Percentiles rank a stretch among this genome's conserved stretches.
Conservation (phyloP, 225 moss, liverwort and hornwort genomes). For the Marchantia polymorpha region DNA sequence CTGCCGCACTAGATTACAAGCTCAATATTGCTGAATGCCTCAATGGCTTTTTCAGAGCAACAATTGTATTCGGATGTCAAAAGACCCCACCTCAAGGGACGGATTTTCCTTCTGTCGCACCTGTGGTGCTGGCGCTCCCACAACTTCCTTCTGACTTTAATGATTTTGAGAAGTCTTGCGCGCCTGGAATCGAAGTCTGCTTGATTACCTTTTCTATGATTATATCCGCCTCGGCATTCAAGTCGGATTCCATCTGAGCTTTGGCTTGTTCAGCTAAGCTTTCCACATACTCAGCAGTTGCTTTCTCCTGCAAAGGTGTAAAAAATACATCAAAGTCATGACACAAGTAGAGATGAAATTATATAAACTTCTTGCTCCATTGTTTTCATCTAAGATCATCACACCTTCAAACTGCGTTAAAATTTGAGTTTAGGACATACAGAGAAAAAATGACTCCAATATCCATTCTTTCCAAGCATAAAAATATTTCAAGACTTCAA, state of each 20-base stretch:
- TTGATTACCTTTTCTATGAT: conserved; percentile 28
- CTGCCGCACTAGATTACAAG: neutral
- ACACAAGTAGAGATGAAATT: no score
- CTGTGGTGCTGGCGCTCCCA: neutral
- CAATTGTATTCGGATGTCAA: neutral
- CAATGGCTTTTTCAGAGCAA: neutral
- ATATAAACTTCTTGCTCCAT: no score
- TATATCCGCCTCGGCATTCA: conserved; percentile 38
- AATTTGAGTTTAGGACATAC: neutral
- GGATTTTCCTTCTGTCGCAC: neutral
- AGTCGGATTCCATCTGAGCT: conserved; percentile 39
- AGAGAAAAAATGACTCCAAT: neutral
- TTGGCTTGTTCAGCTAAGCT: conserved; percentile 42
- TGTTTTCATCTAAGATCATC: neutral
- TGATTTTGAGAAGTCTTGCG: neutral
- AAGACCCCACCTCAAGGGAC: neutral
- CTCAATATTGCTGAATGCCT: neutral
- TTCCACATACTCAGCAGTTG: conserved; percentile 45
- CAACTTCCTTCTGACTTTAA: neutral
- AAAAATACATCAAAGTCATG: neutral
- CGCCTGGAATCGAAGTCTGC: conserved; percentile 10
- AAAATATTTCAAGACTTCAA: neutral
- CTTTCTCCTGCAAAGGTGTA: conserved; percentile 19
- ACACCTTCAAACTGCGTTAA: neutral
- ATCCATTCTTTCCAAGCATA: neutral